Base-by-base conservation (phyloP, 345 rosid genomes). In the Eucalyptus tenuipes region DNA sequence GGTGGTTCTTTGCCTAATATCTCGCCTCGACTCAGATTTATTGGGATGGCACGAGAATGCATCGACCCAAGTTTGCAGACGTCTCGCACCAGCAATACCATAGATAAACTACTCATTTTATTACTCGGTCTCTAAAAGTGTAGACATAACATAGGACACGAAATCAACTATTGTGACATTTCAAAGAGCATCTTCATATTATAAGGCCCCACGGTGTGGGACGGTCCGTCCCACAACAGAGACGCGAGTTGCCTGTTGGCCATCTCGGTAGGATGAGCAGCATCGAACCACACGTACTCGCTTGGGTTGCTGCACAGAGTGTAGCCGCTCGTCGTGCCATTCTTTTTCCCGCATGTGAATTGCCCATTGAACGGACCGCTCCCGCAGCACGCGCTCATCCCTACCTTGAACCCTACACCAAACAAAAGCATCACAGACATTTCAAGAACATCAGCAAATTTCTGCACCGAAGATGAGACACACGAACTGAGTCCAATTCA, bases 241-340 rank as follows among this genome's bases (percentile, higher is more conserved):
- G 71, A 15, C 9, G 91, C 87, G 53, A 90, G 85, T 37, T 88
- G 88, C n/a, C 49, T 37, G 85, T 88, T 88, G 15, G 90, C 50
- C 75, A 7, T 86, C 71, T 89, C 86, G 29, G 82, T 52, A 6
- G 89, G 53, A 89, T 90, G 92, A 15, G 85, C 53, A 7, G 89
- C 88, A 71, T 89, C 92, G 64, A 89, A 90, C 57, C 45, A 90
- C 12, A 89, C 88, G 42, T 87, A 85, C 20, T 89, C 86, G 57
- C 50, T 85, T 1, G 88, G 50, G 16, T 87, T n/a, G 33, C 25
- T 29, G 22, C 87, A 88, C 31, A 89, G n/a, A 10, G n/a, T 37
- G 66, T 87, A 90, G 10, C 44, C 22, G 9, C 29, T 59, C 7
- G 47, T 25, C 7, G 66, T 66, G 85, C 84, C 89, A 12, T 37